Evolutionary conservation across 257 asterid genomes (phyloP), one percentile per base, ranked within the genome.

Genomic region (Henckelia pumila): DNA sequence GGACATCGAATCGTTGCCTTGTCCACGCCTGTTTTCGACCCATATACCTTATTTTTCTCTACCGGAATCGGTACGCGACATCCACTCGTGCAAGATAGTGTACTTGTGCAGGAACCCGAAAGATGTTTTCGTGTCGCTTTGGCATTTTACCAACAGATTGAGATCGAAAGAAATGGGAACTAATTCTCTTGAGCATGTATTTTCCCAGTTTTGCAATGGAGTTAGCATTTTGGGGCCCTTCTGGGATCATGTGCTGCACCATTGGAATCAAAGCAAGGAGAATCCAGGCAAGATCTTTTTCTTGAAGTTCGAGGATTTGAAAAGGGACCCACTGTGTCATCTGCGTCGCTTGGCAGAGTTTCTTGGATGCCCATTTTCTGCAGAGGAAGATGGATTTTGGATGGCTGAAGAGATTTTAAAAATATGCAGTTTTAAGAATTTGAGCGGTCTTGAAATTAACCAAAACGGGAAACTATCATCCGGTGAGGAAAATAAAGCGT

Each of bases 51-150:
- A 66, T 35, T 0, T 8, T 0, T 76, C 85, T 2, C 76, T 84
- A 4, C 87, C 90, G 0, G 77, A 77, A 0, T 23, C 76, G 0
- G 62, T 81, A 10, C 29, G 8, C n/a, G 62, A 16, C 0, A 33
- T 53, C 44, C 14, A 73, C 0, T 25, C 63, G 1, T 77, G 80
- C 66, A 84, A 76, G 75, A 40, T 82, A 21, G 81, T 84, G 68
- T 84, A 84, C 68, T 61, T 84, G 2, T 84, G 85, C 56, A 61
- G 90, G 29, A 69, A 84, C 64, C 88, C 90, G 0, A 84, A 82
- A 53, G 90, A 84, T 76, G 40, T 78, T 4, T 80, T 84, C 63
- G 82, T 77, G 56, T 82, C 90, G 10, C 77, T 84, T 0, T 82
- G 84, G 85, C 85, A 84, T 26, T 26, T 25, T 26, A 26, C 30